Evolutionary conservation across 2,329 filamentous ascomycete species (phyloP), one percentile per base, ranked within the genome.

Genomic region (Tolypocladium nubicola): DNA sequence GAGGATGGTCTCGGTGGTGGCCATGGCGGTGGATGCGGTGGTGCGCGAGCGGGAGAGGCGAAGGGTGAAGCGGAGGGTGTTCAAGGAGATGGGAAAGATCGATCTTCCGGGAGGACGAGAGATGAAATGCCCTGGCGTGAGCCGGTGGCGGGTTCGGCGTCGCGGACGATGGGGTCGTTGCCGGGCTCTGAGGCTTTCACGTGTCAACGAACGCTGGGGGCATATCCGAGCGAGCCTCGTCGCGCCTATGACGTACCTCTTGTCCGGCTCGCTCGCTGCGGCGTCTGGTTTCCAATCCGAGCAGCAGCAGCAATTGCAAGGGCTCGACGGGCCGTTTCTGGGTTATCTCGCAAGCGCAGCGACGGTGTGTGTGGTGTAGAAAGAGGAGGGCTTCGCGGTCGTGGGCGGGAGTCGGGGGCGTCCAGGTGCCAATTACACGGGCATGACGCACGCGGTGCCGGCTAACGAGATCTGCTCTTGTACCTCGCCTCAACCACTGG

Each of bases 1-100:
- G 64, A 97, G 87, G 70, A 96, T 88, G 62, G 81, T 76, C 58
- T 96, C 88, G 69, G 83, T 83, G 63, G 81, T 79, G 63, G 85
- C 79, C 87, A 90, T 91, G 64, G 61, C 60, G 58, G 55, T 45
- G 47, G 47, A 53, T 21, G 11, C 54, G 53, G 53, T 54, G 53
- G 53, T 58, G 58, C 5, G 11, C 4, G 43, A 8, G 54, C 52
- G 58, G 54, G 19, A 62, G 59, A 57, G 61, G 58, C 54, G 45
- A 52, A 10, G 60, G 53, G 33, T 56, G 49, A 33, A 33, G 54
- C 39, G 26, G 4, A 30, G 26, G 26, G 26, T 5, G 6, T 30
- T 30, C 26, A 6, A 6, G 26, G 6, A 30, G 26, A 30, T 30
- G 26, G 26, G 6, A 30, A 30, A 30, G 26, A 1, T 30, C 26